Percentiles rank a stretch among this genome's conserved stretches.
Evolutionary conservation across 2,329 filamentous ascomycete genomes (phyloP).

Genomic region (Talaromyces sp.): DNA sequence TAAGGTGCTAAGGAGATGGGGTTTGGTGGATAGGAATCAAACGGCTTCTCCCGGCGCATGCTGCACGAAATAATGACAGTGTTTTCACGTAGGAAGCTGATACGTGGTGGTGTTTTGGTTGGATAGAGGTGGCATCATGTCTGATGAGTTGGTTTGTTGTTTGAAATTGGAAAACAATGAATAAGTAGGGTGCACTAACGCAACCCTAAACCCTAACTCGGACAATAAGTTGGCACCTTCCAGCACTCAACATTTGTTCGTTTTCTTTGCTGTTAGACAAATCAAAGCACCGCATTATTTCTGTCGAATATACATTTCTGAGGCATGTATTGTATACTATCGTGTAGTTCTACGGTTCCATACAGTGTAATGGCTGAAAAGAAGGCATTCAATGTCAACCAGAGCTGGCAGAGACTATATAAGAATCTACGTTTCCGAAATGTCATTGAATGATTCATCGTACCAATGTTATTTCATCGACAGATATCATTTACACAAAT

Average conservation of each 20-base stretch:
- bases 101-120: not conserved
- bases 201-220: not conserved
- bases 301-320: too few species aligned
- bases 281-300: too few species aligned
- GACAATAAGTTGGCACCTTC: not conserved
- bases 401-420: not conserved
- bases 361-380: not conserved
- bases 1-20: not conserved
- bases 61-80: conserved; percentile 16
- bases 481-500: not conserved
- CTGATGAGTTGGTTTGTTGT: not conserved
- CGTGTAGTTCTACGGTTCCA: not conserved
- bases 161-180: not conserved
- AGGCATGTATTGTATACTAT: not conserved
- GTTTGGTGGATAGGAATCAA: conserved; percentile 7
- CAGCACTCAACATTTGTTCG: not conserved
- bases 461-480: not conserved
- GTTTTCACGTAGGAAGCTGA: not conserved
- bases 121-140: not conserved
- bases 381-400: too few species aligned
- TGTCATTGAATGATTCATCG: not conserved
- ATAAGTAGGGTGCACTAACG: not conserved
- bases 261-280: too few species aligned
- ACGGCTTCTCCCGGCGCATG: conserved; percentile 10
- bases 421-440: not conserved